A percentile compares a stretch with the other conserved stretches of the same genome.
These are phyloP conservation scores for Anisogramma anomala DNA, from an alignment of 2,329 filamentous ascomycete genomes.

Conservation along the genomic window DNA sequence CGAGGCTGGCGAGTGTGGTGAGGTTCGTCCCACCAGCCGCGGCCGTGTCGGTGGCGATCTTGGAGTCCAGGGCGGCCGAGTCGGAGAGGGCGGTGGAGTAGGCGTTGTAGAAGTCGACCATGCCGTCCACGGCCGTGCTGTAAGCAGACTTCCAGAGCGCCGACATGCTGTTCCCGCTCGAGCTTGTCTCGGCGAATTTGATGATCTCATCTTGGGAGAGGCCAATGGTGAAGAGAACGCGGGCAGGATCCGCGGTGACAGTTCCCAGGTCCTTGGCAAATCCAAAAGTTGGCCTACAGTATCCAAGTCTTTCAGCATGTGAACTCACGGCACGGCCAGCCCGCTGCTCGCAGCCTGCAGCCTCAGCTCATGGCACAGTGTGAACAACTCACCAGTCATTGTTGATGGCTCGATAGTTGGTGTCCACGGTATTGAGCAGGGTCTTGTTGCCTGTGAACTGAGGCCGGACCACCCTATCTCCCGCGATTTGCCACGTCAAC, in stretches of 20 bases:
- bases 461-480: slow-evolving; percentile 52
- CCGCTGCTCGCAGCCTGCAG: too few relatives aligned
- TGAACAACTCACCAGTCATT: slow-evolving; percentile 36
- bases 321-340: too few relatives aligned
- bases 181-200: slow-evolving; percentile 58
- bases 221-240: slow-evolving; percentile 61
- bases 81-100: slow-evolving; percentile 47
- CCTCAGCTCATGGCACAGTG: too few relatives aligned
- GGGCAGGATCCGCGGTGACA: slow-evolving; percentile 26
- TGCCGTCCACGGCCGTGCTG: slow-evolving; percentile 45
- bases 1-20: slow-evolving; percentile 62
- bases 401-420: slow-evolving; percentile 53
- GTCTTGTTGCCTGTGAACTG: slow-evolving; percentile 52
- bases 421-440: slow-evolving; percentile 54
- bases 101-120: slow-evolving; percentile 67
- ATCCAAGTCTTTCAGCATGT: too few relatives aligned
- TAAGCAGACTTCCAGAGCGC: slow-evolving; percentile 73
- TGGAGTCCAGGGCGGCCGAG: slow-evolving; percentile 52
- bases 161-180: slow-evolving; percentile 49
- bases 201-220: slow-evolving; percentile 67
- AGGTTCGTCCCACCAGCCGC: slow-evolving; percentile 63
- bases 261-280: slow-evolving; percentile 52
- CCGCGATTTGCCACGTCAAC: slow-evolving; percentile 60
- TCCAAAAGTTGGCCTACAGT: slow-evolving; percentile 61
- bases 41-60: slow-evolving; percentile 55